A percentile compares a stretch with the other conserved stretches of the same genome.
These are phyloP conservation scores for Phoma sp. DNA, from an alignment of 2,329 filamentous ascomycete genomes.

Conservation along the genomic window DNA sequence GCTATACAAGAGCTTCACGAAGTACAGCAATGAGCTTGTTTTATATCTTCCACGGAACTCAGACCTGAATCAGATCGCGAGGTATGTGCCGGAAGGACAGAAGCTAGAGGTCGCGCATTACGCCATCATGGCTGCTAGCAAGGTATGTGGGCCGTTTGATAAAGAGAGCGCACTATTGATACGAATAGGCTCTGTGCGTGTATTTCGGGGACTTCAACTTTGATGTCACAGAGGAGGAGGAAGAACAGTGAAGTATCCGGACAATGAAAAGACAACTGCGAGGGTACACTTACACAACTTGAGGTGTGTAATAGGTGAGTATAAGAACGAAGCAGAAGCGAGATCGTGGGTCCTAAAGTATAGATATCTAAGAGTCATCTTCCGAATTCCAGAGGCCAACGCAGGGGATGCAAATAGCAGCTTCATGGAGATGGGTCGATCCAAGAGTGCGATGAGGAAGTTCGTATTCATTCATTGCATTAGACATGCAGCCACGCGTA, in stretches of 20 bases:
- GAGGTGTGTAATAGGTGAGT: too few relatives aligned
- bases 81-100: constrained; percentile 40
- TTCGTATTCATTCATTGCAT: constrained; percentile 15
- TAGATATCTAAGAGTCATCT: too few relatives aligned
- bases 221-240: constrained; percentile 26
- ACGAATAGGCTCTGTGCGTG: constrained; percentile 61
- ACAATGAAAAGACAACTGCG: too few relatives aligned
- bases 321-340: too few relatives aligned
- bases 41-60: constrained; percentile 78
- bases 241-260: too few relatives aligned
- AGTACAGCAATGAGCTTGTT: constrained; percentile 62
- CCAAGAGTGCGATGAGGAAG: neutral
- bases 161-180: constrained; percentile 9
- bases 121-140: constrained; percentile 88
- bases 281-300: too few relatives aligned
- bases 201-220: constrained; percentile 64
- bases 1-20: constrained; percentile 51
- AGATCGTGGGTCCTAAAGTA: too few relatives aligned
- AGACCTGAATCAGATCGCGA: constrained; percentile 49
- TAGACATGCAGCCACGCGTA: constrained; percentile 7
- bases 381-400: too few relatives aligned
- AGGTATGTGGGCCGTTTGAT: constrained; percentile 59
- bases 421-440: too few relatives aligned
- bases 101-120: constrained; percentile 69
- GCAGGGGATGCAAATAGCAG: too few relatives aligned